phyloP scores from a whole-genome alignment of 108 stramenopile genomes.

The Conticribra weissflogii region DNA sequence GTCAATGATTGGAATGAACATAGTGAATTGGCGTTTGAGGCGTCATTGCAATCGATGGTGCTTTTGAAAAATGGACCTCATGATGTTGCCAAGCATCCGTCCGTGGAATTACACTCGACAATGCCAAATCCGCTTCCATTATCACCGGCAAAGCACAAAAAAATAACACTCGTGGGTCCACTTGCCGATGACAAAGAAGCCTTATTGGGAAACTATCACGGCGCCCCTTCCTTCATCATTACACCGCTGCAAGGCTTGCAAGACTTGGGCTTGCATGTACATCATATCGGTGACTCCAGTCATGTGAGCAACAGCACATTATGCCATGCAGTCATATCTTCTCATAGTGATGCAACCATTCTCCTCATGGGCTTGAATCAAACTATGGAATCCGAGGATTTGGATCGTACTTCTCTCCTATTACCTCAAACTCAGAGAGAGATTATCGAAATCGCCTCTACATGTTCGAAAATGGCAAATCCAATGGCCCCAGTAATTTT shows the following conservation, averaged over 20 bases:
- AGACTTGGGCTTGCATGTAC: slow-evolving; percentile 22
- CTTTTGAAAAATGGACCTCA: slow-evolving; percentile 45
- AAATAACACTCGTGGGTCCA: slow-evolving; percentile 58
- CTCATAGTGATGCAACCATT: slow-evolving; percentile 36
- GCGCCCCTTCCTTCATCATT: slow-evolving; percentile 9
- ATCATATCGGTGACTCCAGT: slow-evolving; percentile 4
- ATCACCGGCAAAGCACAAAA: slow-evolving; percentile 27
- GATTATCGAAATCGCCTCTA: slow-evolving; percentile 19
- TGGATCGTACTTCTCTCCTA: slow-evolving; percentile 45
- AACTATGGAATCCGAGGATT: slow-evolving; percentile 51
- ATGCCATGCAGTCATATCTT: background rate
- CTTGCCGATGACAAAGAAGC: slow-evolving; percentile 36
- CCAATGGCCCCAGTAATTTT: slow-evolving; percentile 19
- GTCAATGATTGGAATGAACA: no score
- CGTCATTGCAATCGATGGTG: slow-evolving; percentile 56
- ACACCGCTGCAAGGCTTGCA: slow-evolving; percentile 32
- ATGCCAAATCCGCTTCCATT: slow-evolving; percentile 30
- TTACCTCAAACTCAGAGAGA: slow-evolving; percentile 55
- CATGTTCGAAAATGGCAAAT: background rate
- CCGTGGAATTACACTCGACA: no score
- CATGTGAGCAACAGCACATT: background rate
- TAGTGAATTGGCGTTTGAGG: slow-evolving; percentile 54
- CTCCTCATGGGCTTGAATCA: slow-evolving; percentile 51
- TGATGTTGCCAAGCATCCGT: no score
- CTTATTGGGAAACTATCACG: slow-evolving; percentile 53